Percentiles rank a stretch among this genome's conserved stretches.
Evolutionary conservation across 805 yeast genomes (phyloP).

Genomic region (Monosporozyma unispora): DNA sequence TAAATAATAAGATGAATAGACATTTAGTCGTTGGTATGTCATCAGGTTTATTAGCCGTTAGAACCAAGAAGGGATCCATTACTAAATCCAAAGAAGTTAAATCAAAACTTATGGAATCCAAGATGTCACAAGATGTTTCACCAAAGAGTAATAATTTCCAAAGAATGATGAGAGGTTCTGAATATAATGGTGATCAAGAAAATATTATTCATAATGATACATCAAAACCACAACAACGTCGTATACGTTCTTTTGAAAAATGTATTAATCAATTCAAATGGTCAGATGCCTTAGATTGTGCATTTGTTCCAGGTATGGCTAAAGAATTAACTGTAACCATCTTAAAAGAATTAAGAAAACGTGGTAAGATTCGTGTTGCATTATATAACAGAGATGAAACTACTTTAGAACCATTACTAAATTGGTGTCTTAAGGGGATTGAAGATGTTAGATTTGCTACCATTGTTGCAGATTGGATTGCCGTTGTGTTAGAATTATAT

Average conservation of each 20-base stretch:
- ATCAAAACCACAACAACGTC: constrained; percentile 44
- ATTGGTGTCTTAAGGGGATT: constrained; percentile 70
- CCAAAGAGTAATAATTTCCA: constrained; percentile 51
- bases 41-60: constrained; percentile 77
- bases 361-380: constrained; percentile 84
- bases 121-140: constrained; percentile 1
- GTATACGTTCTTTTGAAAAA: constrained; percentile 72
- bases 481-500: constrained; percentile 67
- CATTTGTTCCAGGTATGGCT: constrained; percentile 69
- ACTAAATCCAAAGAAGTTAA: constrained; percentile 34
- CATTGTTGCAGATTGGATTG: constrained; percentile 62
- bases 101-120: not conserved
- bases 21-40: constrained; percentile 90
- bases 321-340: constrained; percentile 76
- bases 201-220: constrained; percentile 58
- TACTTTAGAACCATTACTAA: constrained; percentile 72
- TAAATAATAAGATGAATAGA: constrained; percentile 35
- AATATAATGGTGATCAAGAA: constrained; percentile 84
- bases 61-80: constrained; percentile 69
- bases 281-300: constrained; percentile 86
- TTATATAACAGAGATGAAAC: constrained; percentile 78
- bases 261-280: constrained; percentile 82
- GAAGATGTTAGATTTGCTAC: constrained; percentile 67
- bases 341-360: constrained; percentile 71
- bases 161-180: constrained; percentile 83